A percentile compares a stretch with the other conserved stretches of the same genome.
Evolutionary conservation across 176 grass and related monocot species (phyloP).

Genomic region (Oryza meyeriana): DNA sequence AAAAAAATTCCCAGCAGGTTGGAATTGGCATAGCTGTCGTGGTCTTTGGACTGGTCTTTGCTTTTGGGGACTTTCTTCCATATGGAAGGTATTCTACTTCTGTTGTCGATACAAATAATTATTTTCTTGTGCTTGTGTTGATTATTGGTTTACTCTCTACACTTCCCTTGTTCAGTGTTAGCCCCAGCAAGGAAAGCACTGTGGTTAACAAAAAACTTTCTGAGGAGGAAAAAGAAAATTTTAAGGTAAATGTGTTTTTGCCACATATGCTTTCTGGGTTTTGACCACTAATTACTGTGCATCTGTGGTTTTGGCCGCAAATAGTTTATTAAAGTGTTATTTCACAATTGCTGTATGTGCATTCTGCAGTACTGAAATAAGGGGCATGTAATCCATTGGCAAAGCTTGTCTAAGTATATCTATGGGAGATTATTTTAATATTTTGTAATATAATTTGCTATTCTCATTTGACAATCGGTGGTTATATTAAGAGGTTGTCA

Average conservation of each 20-base stretch:
- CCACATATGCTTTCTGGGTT: neutral
- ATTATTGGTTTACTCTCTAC: neutral
- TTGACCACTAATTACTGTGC: neutral
- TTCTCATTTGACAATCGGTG: neutral
- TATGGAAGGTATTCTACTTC: constrained; percentile 62
- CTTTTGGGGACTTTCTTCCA: constrained; percentile 93
- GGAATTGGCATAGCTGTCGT: constrained; percentile 87
- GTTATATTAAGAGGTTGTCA: constrained; percentile 19
- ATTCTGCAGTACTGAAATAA: constrained; percentile 2
- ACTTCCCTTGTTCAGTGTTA: constrained; percentile 52
- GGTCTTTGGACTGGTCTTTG: constrained; percentile 87
- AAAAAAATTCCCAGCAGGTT: constrained; percentile 43
- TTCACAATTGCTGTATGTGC: neutral
- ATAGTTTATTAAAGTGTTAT: neutral
- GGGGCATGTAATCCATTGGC: neutral
- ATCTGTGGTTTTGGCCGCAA: neutral
- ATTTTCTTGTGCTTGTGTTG: neutral
- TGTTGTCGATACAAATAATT: constrained; percentile 6
- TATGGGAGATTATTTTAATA: neutral
- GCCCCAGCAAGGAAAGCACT: constrained; percentile 57
- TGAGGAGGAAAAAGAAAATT: constrained; percentile 58
- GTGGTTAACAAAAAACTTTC: constrained; percentile 67
- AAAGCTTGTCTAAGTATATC: neutral
- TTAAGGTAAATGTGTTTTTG: constrained; percentile 53
- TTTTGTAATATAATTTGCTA: neutral